Evolutionary conservation across 192 early-diverging fungal genomes (phyloP), one percentile per base, ranked within the genome.

Genomic region (Umbelopsis vinacea): DNA sequence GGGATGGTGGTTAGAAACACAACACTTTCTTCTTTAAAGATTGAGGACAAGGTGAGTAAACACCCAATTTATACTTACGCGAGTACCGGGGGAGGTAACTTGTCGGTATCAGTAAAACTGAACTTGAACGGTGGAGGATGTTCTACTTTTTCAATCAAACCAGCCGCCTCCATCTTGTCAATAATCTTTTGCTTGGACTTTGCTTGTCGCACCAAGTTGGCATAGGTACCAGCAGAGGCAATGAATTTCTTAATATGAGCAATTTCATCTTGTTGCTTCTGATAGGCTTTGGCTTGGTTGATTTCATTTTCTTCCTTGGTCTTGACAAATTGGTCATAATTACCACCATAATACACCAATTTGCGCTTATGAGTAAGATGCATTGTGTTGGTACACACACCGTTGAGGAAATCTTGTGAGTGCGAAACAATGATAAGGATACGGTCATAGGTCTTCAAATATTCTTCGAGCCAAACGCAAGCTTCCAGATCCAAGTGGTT

Each of bases 141-240:
- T 70, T 93, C 89, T 37, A 96, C 92, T 86, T 95, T 94, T 76
- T 98, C 96, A 68, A 98, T 88, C 69, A 98, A 85, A 68, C 96
- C 96, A 69, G 89, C 96, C 54, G 95, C 96, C 82, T 95, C 93
- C 96, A 98, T 98, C 86, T 98, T 98, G 88, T 98, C 96, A 55
- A 98, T 89, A 82, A 97, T 98, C 91, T 98, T 98, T 76, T 96
- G 96, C 78, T 94, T 92, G 48, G 92, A 94, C 88, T 98, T 96
- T 66, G 96, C 96, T 85, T 98, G 96, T 46, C 92, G 86, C 66
- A 96, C 94, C 86, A 98, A 87, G 88, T 98, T 98, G 74, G 96
- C 90, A 83, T 95, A 98, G 53, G 96, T 98, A 95, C 96, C 96
- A 74, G 93, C 95, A 9, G 93, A 94, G 29, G 94, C 91, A 83